Conservation (phyloP, 768 basidiomycete genomes). For the Chalciporus chontae region DNA sequence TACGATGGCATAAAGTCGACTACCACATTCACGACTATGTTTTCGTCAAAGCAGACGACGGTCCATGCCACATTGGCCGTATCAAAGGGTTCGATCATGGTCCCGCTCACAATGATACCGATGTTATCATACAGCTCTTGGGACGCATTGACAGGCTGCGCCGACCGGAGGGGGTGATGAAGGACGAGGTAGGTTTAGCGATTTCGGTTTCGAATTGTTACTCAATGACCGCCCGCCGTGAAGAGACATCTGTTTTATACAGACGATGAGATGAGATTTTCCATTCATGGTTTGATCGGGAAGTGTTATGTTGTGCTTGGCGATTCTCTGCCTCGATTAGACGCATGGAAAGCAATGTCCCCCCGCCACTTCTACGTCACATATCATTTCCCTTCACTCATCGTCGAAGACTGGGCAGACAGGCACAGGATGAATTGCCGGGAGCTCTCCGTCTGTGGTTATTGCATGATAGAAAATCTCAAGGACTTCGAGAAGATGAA, state of each 20-base stretch:
- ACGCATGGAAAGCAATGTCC: constrained; percentile 49
- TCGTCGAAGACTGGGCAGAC: constrained; percentile 37
- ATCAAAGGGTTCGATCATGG: constrained; percentile 35
- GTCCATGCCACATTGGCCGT: constrained; percentile 57
- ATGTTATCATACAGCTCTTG: constrained; percentile 40
- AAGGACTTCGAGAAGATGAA: constrained; percentile 31
- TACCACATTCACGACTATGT: constrained; percentile 67
- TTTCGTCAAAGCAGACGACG: constrained; percentile 43
- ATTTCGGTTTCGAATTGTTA: neutral
- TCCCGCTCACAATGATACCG: constrained; percentile 11
- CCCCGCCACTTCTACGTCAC: constrained; percentile 55
- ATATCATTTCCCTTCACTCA: constrained; percentile 47
- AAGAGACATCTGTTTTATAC: constrained; percentile 66
- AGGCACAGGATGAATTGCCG: constrained; percentile 28
- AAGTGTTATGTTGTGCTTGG: constrained; percentile 47
- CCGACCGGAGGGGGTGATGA: constrained; percentile 38
- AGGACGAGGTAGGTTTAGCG: constrained; percentile 50
- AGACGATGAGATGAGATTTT: constrained; percentile 36
- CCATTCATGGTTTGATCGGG: constrained; percentile 39
- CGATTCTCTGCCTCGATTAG: constrained; percentile 29
- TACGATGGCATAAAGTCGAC: constrained; percentile 42
- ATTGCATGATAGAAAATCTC: constrained; percentile 36
- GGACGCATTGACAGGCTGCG: constrained; percentile 45
- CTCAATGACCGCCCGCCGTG: constrained; percentile 1
- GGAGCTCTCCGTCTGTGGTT: constrained; percentile 44